These are phyloP conservation scores for Leccinum solheimii DNA, from an alignment of 1,284 basidiomycete genomes.

Conservation along the genomic window DNA sequence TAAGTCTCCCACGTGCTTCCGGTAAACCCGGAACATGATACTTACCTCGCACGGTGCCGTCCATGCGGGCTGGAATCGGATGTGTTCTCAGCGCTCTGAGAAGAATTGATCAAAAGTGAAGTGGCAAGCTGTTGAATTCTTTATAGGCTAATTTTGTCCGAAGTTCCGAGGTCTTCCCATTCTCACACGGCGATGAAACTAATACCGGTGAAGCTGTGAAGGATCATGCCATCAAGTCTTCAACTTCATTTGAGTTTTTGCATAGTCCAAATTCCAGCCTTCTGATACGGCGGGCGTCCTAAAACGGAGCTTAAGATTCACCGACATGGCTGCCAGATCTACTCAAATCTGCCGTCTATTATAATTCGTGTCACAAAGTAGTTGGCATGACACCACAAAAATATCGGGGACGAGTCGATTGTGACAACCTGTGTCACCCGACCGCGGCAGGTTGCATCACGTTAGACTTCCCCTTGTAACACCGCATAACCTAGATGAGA, in stretches of 20 bases:
- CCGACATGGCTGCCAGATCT: no score
- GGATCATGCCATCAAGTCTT: background rate
- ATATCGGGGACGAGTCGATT: background rate
- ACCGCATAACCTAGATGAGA: background rate
- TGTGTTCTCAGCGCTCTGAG: background rate
- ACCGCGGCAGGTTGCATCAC: no score
- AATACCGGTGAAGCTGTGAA: background rate
- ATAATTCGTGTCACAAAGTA: background rate
- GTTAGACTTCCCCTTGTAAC: no score
- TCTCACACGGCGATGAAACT: background rate
- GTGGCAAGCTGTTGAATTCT: no score
- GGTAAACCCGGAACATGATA: background rate
- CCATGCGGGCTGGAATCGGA: background rate
- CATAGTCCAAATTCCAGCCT: background rate
- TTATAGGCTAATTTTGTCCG: no score
- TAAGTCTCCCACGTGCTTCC: background rate
- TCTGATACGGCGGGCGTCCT: background rate
- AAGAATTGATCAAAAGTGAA: background rate
- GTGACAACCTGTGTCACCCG: no score
- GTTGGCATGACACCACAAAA: background rate
- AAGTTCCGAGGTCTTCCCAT: background rate
- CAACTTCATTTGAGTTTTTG: background rate
- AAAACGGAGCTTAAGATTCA: background rate
- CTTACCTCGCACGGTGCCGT: background rate
- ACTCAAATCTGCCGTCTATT: background rate